A percentile compares a stretch with the other conserved stretches of the same genome.
Conservation (phyloP, 2,329 filamentous ascomycete species). For the Zalaria sp. region DNA sequence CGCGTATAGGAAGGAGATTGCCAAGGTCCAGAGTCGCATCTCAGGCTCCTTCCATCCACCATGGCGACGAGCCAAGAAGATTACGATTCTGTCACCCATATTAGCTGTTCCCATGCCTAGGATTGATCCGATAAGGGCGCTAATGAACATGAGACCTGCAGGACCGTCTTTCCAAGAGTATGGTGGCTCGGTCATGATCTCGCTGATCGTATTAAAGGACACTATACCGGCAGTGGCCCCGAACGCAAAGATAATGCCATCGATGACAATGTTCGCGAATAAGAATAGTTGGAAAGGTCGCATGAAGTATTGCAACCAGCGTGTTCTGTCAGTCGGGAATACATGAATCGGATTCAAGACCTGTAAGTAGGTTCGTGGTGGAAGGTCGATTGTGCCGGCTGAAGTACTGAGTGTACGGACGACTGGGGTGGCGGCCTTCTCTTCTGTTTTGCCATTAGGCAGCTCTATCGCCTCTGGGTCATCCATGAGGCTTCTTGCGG, state of each 20-base stretch:
- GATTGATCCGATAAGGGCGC: conserved; percentile 9
- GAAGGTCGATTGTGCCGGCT: not conserved
- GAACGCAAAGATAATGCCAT: conserved; percentile 26
- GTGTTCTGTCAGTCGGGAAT: conserved; percentile 22
- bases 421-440: not conserved
- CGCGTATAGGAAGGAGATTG: conserved; percentile 17
- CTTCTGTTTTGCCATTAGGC: too few species aligned
- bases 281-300: conserved; percentile 25
- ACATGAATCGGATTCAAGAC: too few species aligned
- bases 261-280: conserved; percentile 25
- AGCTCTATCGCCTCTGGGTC: too few species aligned
- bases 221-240: conserved; percentile 25
- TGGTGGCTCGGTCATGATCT: conserved; percentile 10
- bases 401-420: not conserved
- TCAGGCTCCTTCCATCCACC: conserved; percentile 10
- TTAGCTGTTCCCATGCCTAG: conserved; percentile 19
- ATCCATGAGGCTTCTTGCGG: too few species aligned
- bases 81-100: conserved; percentile 25
- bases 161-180: conserved; percentile 21
- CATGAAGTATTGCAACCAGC: conserved; percentile 24
- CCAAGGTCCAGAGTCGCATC: conserved; percentile 18
- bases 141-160: conserved; percentile 12
- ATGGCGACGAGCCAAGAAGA: conserved; percentile 11
- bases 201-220: conserved; percentile 19
- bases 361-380: too few species aligned